Percentiles rank a stretch among this genome's conserved stretches.
Evolutionary conservation across 176 grass and related monocot species (phyloP).

Genomic region (Triticum dicoccoides): DNA sequence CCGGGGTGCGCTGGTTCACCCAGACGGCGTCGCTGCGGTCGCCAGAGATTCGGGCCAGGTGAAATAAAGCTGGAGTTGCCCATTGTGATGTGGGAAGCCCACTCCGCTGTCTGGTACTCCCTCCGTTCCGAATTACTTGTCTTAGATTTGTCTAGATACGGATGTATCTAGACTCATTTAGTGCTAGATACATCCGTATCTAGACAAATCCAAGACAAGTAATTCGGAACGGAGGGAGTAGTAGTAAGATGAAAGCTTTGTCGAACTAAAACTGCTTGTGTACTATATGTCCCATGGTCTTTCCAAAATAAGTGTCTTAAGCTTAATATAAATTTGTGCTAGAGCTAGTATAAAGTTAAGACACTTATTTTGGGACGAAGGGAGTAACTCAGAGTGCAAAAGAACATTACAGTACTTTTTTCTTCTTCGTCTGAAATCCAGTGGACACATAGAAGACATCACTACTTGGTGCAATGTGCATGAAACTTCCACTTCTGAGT

Average conservation of each 20-base stretch:
- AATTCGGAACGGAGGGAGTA: not conserved
- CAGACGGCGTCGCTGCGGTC: slow-evolving; percentile 40
- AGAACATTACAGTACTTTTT: not conserved
- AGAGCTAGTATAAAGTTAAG: too few relatives aligned
- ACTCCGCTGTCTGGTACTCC: not conserved
- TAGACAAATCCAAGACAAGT: too few relatives aligned
- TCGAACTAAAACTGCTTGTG: not conserved
- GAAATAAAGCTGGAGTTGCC: not conserved
- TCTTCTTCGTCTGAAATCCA: not conserved
- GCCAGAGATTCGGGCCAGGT: slow-evolving; percentile 43
- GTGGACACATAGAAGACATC: not conserved
- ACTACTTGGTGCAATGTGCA: not conserved
- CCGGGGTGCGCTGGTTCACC: slow-evolving; percentile 27
- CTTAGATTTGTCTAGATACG: too few relatives aligned
- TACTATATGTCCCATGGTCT: not conserved
- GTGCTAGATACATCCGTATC: too few relatives aligned
- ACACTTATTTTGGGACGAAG: too few relatives aligned
- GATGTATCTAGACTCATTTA: too few relatives aligned
- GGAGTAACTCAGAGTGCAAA: not conserved
- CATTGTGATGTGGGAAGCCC: not conserved
- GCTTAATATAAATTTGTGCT: too few relatives aligned
- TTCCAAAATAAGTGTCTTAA: too few relatives aligned
- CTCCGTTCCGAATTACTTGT: too few relatives aligned
- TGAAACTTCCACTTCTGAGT: not conserved
- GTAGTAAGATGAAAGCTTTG: not conserved